Evolutionary conservation across 257 asterid genomes (phyloP).

Genomic region (Verbena officinalis): DNA sequence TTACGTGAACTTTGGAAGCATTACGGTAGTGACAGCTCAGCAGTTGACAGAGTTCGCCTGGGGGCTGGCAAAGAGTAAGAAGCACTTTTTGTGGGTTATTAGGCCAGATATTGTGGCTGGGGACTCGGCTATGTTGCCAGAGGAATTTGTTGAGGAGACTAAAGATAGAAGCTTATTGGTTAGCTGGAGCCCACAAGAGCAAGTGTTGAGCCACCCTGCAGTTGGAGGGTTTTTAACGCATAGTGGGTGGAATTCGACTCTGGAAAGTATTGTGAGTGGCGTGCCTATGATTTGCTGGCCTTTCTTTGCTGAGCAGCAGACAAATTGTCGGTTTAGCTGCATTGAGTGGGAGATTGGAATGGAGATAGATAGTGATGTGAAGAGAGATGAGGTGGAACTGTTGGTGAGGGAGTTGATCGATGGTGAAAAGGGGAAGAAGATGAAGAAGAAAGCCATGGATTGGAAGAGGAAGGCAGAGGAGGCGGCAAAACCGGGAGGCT

Average conservation of each 20-base stretch:
- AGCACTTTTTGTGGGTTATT: conserved; percentile 54
- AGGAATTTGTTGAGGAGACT: conserved; percentile 43
- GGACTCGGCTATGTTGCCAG: conserved; percentile 47
- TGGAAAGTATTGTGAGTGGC: conserved; percentile 45
- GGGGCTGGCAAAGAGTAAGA: conserved; percentile 53
- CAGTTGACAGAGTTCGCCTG: conserved; percentile 58
- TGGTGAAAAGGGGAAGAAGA: conserved; percentile 50
- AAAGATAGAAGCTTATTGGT: conserved; percentile 47
- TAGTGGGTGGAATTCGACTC: conserved; percentile 56
- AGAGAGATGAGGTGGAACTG: conserved; percentile 52
- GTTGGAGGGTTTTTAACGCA: conserved; percentile 61
- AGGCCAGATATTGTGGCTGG: conserved; percentile 55
- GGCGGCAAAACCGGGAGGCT: conserved; percentile 35
- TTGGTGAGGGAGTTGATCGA: conserved; percentile 53
- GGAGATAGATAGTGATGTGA: conserved; percentile 51
- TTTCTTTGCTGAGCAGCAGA: conserved; percentile 56
- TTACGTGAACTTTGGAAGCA: conserved; percentile 63
- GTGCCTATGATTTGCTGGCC: conserved; percentile 67
- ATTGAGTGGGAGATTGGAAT: conserved; percentile 54
- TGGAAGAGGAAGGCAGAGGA: conserved; percentile 52
- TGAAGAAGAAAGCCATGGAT: conserved; percentile 44
- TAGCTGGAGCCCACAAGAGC: conserved; percentile 60
- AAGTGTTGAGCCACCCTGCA: conserved; percentile 50
- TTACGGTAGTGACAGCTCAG: conserved; percentile 43
- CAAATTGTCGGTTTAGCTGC: conserved; percentile 50